A percentile compares a stretch with the other conserved stretches of the same genome.
phyloP scores from a whole-genome alignment of 1,284 basidiomycete species.

The Cutaneotrichosporon cutaneum region DNA sequence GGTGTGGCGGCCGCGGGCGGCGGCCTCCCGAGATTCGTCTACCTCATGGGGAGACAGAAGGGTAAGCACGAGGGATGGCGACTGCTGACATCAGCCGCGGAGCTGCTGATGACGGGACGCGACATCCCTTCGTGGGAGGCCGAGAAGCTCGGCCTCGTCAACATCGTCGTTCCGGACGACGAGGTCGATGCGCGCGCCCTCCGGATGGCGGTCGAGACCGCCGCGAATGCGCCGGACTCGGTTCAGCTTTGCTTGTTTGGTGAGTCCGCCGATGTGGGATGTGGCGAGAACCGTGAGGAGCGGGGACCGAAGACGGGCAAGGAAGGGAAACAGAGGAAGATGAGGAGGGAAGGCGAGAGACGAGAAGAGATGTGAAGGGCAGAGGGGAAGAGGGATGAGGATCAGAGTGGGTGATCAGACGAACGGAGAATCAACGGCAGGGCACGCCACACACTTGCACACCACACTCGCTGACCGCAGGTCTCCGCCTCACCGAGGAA shows the following conservation, averaged over 20 bases:
- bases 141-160: slow-evolving; percentile 11
- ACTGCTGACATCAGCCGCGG: slow-evolving; percentile 15
- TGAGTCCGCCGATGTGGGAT: slow-evolving; percentile 3
- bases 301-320: no score
- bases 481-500: slow-evolving; percentile 17
- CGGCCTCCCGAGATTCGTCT: slow-evolving; percentile 19
- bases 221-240: slow-evolving; percentile 18
- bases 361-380: no score
- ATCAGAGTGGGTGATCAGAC: not conserved
- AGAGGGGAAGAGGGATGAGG: no score
- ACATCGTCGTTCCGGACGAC: slow-evolving; percentile 21
- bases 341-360: no score
- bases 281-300: no score
- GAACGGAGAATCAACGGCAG: no score
- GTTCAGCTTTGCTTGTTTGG: slow-evolving; percentile 12
- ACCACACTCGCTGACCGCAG: slow-evolving; percentile 1
- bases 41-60: slow-evolving; percentile 22
- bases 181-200: slow-evolving; percentile 17
- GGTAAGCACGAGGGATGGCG: slow-evolving; percentile 1
- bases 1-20: slow-evolving; percentile 17
- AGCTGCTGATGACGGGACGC: slow-evolving; percentile 21
- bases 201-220: slow-evolving; percentile 16
- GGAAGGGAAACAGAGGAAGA: no score
- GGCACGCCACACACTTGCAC: no score
- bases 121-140: slow-evolving; percentile 19